A percentile compares a stretch with the other conserved stretches of the same genome.
These are phyloP conservation scores for Mycocentrospora acerina DNA, from an alignment of 2,329 filamentous ascomycete species.

Conservation along the genomic window DNA sequence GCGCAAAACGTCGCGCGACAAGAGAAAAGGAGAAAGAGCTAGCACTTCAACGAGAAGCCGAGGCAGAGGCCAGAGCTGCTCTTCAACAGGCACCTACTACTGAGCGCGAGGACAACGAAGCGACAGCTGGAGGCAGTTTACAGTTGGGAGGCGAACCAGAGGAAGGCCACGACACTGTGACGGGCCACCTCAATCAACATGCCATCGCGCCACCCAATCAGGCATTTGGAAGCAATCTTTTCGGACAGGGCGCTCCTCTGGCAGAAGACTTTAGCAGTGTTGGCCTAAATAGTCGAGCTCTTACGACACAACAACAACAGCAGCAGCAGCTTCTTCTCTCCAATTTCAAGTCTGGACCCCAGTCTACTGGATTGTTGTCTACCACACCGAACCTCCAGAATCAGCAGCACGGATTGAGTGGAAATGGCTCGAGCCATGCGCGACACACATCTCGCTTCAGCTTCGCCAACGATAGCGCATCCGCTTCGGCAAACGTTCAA, in stretches of 20 bases:
- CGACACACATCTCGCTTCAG: slow-evolving; percentile 85
- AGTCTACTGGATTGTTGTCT: slow-evolving; percentile 57
- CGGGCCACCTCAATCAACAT: slow-evolving; percentile 61
- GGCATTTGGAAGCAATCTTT: slow-evolving; percentile 45
- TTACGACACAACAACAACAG: slow-evolving; percentile 80
- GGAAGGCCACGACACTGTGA: slow-evolving; percentile 64
- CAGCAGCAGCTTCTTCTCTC: slow-evolving; percentile 68
- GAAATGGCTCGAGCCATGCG: slow-evolving; percentile 67
- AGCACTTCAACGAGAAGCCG: slow-evolving; percentile 49
- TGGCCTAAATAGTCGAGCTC: slow-evolving; percentile 63
- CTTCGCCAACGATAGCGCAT: slow-evolving; percentile 74
- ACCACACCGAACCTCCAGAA: slow-evolving; percentile 47
- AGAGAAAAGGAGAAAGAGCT: slow-evolving; percentile 65
- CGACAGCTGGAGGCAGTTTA: slow-evolving; percentile 68
- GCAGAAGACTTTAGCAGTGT: slow-evolving; percentile 42
- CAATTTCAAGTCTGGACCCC: slow-evolving; percentile 55
- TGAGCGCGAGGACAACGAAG: slow-evolving; percentile 72
- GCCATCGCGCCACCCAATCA: slow-evolving; percentile 78
- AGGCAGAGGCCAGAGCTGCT: slow-evolving; percentile 56
- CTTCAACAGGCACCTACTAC: slow-evolving; percentile 31
- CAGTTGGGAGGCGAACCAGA: slow-evolving; percentile 93
- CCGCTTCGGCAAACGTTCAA: slow-evolving; percentile 66
- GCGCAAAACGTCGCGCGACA: slow-evolving; percentile 76
- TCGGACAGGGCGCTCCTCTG: slow-evolving; percentile 37
- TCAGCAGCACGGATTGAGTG: slow-evolving; percentile 55